Evolutionary conservation across 2,329 filamentous ascomycete species (phyloP).

Genomic region (Penicillium sp.): DNA sequence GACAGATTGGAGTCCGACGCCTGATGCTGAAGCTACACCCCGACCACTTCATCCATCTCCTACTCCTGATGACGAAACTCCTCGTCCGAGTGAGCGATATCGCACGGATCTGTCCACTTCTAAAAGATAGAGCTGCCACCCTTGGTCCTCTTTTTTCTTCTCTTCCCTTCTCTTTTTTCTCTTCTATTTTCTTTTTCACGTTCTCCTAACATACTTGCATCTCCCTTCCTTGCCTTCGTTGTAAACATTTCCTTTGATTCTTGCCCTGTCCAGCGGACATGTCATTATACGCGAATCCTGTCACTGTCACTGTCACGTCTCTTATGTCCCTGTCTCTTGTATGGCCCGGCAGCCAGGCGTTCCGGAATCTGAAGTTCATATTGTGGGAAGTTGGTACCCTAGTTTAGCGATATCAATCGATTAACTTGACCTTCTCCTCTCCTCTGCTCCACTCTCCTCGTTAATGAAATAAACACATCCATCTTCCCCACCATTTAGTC

Average conservation of each 20-base stretch:
- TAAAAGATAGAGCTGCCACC: slow-evolving; percentile 13
- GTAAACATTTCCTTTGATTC: slow-evolving; percentile 20
- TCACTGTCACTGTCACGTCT: slow-evolving; percentile 29
- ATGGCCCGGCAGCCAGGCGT: slow-evolving; percentile 24
- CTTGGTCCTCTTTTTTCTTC: background rate
- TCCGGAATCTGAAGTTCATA: slow-evolving; percentile 11
- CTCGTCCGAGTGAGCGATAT: slow-evolving; percentile 29
- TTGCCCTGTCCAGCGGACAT: slow-evolving; percentile 20
- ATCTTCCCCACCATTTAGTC: too few species aligned
- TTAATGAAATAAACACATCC: background rate
- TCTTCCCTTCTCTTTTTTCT: background rate
- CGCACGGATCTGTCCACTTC: slow-evolving; percentile 18
- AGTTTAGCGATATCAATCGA: too few species aligned
- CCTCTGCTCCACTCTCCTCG: background rate
- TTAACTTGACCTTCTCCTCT: background rate
- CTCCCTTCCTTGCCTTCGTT: slow-evolving; percentile 18
- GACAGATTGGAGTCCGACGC: slow-evolving; percentile 25
- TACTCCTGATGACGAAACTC: slow-evolving; percentile 31
- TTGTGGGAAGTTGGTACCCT: background rate
- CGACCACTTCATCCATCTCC: slow-evolving; percentile 37
- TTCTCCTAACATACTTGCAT: slow-evolving; percentile 20
- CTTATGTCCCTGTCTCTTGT: slow-evolving; percentile 28
- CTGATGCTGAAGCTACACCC: slow-evolving; percentile 39
- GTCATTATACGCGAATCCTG: slow-evolving; percentile 20
- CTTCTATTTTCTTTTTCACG: slow-evolving; percentile 11